phyloP scores from a whole-genome alignment of 164 flowering plant species.

The Magnolia sinica region DNA sequence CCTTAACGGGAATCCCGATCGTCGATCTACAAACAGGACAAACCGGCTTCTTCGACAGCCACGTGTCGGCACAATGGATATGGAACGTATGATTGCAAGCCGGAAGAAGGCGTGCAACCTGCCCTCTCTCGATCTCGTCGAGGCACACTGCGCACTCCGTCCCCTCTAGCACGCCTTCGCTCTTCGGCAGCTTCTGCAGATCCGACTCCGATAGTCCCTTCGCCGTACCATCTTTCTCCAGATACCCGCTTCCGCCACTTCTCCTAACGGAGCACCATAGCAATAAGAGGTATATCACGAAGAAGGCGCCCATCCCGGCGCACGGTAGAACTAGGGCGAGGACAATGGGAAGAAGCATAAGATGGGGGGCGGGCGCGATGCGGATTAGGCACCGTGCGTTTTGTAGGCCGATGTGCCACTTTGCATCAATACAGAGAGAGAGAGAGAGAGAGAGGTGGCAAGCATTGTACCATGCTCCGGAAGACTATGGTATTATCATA shows the following conservation, averaged over 20 bases:
- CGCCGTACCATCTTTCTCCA: constrained; percentile 21
- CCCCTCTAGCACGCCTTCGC: constrained; percentile 50
- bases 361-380: background rate
- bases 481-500: too few species aligned
- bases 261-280: constrained; percentile 33
- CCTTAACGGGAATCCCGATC: constrained; percentile 12
- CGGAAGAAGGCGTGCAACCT: constrained; percentile 45
- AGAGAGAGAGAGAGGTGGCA: too few species aligned
- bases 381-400: background rate
- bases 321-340: constrained; percentile 56
- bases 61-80: constrained; percentile 46
- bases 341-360: constrained; percentile 41
- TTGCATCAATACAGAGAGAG: too few species aligned
- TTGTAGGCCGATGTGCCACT: too few species aligned
- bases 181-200: constrained; percentile 46
- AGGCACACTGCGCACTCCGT: constrained; percentile 62
- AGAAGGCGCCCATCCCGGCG: constrained; percentile 46
- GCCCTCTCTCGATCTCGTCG: constrained; percentile 43
- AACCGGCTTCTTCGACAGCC: constrained; percentile 46
- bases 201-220: constrained; percentile 47
- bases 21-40: constrained; percentile 53
- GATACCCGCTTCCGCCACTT: background rate
- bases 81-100: constrained; percentile 65
- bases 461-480: too few species aligned
- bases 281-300: constrained; percentile 47